A percentile compares a stretch with the other conserved stretches of the same genome.
These are phyloP conservation scores for Amanita phalloides DNA, from an alignment of 768 basidiomycete species.

Conservation along the genomic window DNA sequence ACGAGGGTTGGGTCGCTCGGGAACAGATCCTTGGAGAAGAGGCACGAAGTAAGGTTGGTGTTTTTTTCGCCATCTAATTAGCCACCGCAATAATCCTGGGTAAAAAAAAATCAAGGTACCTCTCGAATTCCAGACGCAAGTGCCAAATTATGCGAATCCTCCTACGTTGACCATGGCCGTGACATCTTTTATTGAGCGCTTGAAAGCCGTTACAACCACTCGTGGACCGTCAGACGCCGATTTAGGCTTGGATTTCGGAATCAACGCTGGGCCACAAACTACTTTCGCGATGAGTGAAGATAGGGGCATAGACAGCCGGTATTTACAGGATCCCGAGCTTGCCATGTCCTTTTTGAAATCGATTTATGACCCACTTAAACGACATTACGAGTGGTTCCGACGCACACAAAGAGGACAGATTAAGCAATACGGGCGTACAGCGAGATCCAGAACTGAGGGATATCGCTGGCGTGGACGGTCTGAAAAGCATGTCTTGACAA, in stretches of 20 bases:
- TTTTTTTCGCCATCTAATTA: background rate
- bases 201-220: constrained; percentile 30
- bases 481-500: constrained; percentile 79
- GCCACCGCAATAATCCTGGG: background rate
- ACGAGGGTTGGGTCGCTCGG: constrained; percentile 90
- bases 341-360: constrained; percentile 62
- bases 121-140: constrained; percentile 82
- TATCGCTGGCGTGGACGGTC: constrained; percentile 94
- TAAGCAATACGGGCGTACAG: constrained; percentile 76
- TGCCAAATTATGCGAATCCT: constrained; percentile 90
- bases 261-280: constrained; percentile 39
- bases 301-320: constrained; percentile 22
- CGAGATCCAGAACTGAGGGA: constrained; percentile 80
- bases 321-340: constrained; percentile 48
- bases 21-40: constrained; percentile 97
- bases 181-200: constrained; percentile 76
- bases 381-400: constrained; percentile 96
- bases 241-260: constrained; percentile 54
- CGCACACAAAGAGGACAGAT: constrained; percentile 91
- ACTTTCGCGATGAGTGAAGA: constrained; percentile 25
- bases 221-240: constrained; percentile 44
- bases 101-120: constrained; percentile 48
- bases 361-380: constrained; percentile 75
- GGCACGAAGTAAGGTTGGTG: constrained; percentile 76
- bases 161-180: constrained; percentile 93